These are phyloP conservation scores for Mycena latifolia DNA, from an alignment of 768 basidiomycete species.

Conservation along the genomic window DNA sequence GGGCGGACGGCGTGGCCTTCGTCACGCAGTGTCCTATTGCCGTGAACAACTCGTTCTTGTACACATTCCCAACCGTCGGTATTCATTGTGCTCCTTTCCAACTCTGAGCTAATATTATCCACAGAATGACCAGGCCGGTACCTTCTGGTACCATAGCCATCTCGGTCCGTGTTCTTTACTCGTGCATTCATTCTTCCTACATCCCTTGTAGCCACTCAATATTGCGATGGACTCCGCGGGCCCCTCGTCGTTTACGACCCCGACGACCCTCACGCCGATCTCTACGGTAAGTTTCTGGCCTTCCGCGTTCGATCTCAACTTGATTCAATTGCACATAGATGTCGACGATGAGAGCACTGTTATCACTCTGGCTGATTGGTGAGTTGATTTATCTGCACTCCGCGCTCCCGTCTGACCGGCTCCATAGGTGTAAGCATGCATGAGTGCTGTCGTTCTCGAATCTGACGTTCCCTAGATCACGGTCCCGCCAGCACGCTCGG, in stretches of 20 bases:
- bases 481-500: constrained; percentile 20
- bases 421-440: constrained; percentile 10
- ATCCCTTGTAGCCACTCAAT: constrained; percentile 45
- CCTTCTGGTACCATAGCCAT: constrained; percentile 52
- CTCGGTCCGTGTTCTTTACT: constrained; percentile 16
- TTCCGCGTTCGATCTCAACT: neutral
- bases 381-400: neutral
- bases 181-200: constrained; percentile 33
- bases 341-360: constrained; percentile 36
- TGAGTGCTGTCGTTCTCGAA: too few species aligned
- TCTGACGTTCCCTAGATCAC: neutral
- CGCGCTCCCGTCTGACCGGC: neutral
- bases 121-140: constrained; percentile 39
- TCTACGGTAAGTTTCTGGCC: constrained; percentile 10
- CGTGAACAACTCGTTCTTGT: constrained; percentile 10
- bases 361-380: constrained; percentile 46
- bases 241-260: too few species aligned
- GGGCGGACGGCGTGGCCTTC: constrained; percentile 2
- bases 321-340: neutral
- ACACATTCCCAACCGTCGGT: constrained; percentile 17
- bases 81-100: too few species aligned
- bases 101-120: too few species aligned
- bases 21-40: constrained; percentile 21
- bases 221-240: too few species aligned
- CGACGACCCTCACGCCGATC: constrained; percentile 11